Base-by-base conservation (phyloP, 1,139 yeast genomes). In the Blastobotrys illinoisensis region DNA sequence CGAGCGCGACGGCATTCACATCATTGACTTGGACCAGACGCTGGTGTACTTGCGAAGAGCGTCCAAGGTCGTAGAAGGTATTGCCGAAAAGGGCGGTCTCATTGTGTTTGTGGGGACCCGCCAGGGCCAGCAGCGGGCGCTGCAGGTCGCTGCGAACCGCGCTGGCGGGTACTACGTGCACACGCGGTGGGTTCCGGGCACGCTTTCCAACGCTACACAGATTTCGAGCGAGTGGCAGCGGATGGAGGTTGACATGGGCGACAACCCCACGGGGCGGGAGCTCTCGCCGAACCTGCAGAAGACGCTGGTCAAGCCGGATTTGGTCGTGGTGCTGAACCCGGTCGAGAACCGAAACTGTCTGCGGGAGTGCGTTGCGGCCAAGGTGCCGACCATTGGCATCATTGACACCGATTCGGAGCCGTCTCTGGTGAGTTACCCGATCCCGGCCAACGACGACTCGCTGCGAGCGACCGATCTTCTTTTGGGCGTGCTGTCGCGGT, bases 381-480 rank as follows among this genome's bases (percentile, higher is more conserved):
- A 95, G 68, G 82, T 93, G 24, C 99, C 99, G 57, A 91, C 98
- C 1, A 84, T 93, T 64, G 99, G 97, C 44, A 80, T 93, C 56
- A 84, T 95, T 61, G 99, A 93, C 71, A 89, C 99, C 24, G 93
- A 93, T 70, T 84, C 86, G 71, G 97, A 93, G 68, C 96, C 98
- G 18, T 81, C 89, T 7, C 74, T 86, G 62, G 86, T 93, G 55
- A 88, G 97, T 1, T 93, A 93, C 70, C 95, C 98, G 51, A 88
- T 93, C 62, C 98, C 99, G 23, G 95, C 95, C 59, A 93, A 93
- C 67, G 98, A 93, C 70, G 98, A 91, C 69, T 86, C 95, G n/a
- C 74, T 83, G 56, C 81, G 99, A 68, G 81, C 95, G 13, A 82
- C 86, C 3, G 85, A 87, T 61, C 75, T 93, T 64, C 79, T 93